Evolutionary conservation across 2,329 filamentous ascomycete species (phyloP), one percentile per base, ranked within the genome.

Genomic region (Paramyrothecium roridum): DNA sequence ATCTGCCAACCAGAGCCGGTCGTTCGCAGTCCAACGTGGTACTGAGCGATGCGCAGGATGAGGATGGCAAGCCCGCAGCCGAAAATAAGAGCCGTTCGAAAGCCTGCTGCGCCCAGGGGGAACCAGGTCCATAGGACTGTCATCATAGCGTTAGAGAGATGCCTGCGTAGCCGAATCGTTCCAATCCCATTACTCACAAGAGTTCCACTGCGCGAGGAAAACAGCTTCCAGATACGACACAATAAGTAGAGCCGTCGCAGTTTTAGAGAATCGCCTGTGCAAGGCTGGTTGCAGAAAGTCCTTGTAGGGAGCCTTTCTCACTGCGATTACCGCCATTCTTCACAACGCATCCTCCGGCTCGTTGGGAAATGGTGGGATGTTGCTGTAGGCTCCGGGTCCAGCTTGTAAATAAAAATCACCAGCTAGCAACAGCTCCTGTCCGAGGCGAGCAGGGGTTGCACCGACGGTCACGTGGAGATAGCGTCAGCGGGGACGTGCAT

Each of bases 251-350:
- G 90, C 76, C 16, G 83, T 80, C 50, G 89, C 88, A 13, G 91
- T 91, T 59, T 86, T 87, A 50, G 89, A 88, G 74, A 97, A 98
- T 65, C 92, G 85, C 65, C 90, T 83, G 73, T 98, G 93, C 60
- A 97, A 79, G 52, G 89, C 87, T 51, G 93, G 93, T 58, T 93
- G 96, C 63, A 97, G 77, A 72, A 96, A 96, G 76, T 96, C 91
- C 79, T 91, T 89, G 75, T 96, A 96, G 50, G 82, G 78, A 65
- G 78, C 75, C 67, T 71, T 82, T 80, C 78, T 85, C 75, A 76
- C 80, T 69, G 73, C 77, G 67, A 73, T 72, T 66, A 70, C 70
- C 65, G 80, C 76, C 80, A 84, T 84, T 30, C 51, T 68, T 76
- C 65, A 71, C 72, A 70, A 72, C 67, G 69, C 76, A 78, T 80